These are phyloP conservation scores for Coniella vitis DNA, from an alignment of 2,329 filamentous ascomycete genomes.

Conservation along the genomic window DNA sequence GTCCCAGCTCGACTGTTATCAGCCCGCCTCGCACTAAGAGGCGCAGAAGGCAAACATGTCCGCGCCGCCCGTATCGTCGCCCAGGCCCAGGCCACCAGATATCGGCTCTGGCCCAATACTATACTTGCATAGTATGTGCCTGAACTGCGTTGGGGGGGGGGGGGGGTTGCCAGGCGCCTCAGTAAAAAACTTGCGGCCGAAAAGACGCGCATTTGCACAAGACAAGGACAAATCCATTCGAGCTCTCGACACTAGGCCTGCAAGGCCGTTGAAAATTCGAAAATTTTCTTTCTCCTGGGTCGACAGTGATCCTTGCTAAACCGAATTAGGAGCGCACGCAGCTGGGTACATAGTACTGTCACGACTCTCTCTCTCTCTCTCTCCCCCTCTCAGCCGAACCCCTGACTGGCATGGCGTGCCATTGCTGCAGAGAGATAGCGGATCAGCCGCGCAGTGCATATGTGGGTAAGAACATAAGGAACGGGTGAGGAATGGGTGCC, in stretches of 20 bases:
- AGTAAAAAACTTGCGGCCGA: too few species aligned
- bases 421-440: constrained; percentile 6
- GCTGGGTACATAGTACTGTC: background rate
- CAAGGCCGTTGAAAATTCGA: background rate
- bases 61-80: background rate
- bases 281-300: constrained; percentile 13
- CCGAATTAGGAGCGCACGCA: constrained; percentile 5
- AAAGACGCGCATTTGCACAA: too few species aligned
- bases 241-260: too few species aligned
- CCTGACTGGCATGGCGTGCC: constrained; percentile 1
- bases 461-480: background rate
- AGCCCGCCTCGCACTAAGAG: background rate
- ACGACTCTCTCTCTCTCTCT: too few species aligned
- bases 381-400: background rate
- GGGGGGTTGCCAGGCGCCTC: too few species aligned
- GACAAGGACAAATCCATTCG: too few species aligned
- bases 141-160: too few species aligned
- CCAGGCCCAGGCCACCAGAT: background rate
- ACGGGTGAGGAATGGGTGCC: too few species aligned
- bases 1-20: background rate
- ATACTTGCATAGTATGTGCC: too few species aligned
- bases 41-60: background rate
- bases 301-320: background rate
- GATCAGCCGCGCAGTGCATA: background rate
- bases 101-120: too few species aligned